Evolutionary conservation across 1,284 basidiomycete species (phyloP), one percentile per base, ranked within the genome.

Genomic region (Trametes versicolor): DNA sequence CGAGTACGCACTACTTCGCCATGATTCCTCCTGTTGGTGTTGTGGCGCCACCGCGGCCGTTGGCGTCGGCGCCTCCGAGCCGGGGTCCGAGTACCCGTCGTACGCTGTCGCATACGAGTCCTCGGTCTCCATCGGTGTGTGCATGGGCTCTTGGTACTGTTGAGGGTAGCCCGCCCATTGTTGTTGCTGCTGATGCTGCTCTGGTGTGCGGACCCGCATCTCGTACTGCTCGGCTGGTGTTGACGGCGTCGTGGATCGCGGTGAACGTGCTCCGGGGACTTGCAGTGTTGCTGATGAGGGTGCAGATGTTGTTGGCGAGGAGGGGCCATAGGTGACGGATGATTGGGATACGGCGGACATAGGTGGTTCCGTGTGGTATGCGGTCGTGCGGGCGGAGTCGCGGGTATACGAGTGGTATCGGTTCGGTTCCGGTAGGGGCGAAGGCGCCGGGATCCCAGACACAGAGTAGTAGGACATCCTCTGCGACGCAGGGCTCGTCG

Each of bases 401-500:
- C 65, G 80, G 82, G 62, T 86, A 87, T 67, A 67, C 15, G 52
- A 41, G 48, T 70, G 60, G 81, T 77, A 19, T 87, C 79, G 27
- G 81, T 67, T 69, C 23, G 63, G 37, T 39, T 69, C 81, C 1
- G 87, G 86, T 48, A 86, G 72, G 0, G 90, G 89, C 6, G 89
- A 89, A 12, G 87, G 81, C 12, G 80, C 70, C 2, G 90, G 88
- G 36, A 92, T 81, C 54, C 90, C 88, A 9, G 83, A 90, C 12
- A 81, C 85, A 27, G 91, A 91, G 73, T 93, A 92, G 73, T 91
- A 92, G n/a, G 91, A 92, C 23, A 74, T 68, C 37, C 74, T 37
- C 23, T 67, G 71, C 23, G 72, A 73, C 0, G 73, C 74, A 12
- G 75, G 73, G 23, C 78, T 72, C 6, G 71, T 56, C 3, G 64